Percentiles rank a stretch among this genome's conserved stretches.
These are phyloP conservation scores for Fusarium nanum DNA, from an alignment of 2,329 filamentous ascomycete genomes.

Conservation along the genomic window DNA sequence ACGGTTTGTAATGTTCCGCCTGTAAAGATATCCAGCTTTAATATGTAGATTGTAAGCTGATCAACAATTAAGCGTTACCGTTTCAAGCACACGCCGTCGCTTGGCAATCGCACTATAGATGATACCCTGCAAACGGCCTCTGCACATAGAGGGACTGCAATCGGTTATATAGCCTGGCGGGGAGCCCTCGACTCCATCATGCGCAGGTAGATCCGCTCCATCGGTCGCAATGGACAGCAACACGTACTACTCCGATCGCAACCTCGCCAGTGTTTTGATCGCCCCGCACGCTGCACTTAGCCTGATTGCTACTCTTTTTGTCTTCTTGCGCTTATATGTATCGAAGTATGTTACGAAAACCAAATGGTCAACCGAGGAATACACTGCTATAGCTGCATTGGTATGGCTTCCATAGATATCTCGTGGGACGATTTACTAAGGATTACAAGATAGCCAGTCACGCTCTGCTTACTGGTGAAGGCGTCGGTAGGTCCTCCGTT, in stretches of 20 bases:
- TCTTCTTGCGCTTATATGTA: conserved; percentile 8
- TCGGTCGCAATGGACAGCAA: neutral
- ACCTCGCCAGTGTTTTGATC: neutral
- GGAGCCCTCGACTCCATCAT: too few species aligned
- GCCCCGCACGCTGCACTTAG: conserved; percentile 9
- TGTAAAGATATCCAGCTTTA: too few species aligned
- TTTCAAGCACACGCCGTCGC: too few species aligned
- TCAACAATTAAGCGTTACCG: too few species aligned
- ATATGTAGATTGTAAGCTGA: too few species aligned
- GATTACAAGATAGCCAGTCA: conserved; percentile 3
- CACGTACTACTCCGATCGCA: neutral
- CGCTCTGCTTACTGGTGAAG: conserved; percentile 1
- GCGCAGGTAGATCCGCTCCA: too few species aligned
- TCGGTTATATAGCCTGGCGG: too few species aligned
- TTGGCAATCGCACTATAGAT: too few species aligned
- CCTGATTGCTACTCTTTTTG: conserved; percentile 6
- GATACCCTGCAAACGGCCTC: too few species aligned
- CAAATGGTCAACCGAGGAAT: neutral
- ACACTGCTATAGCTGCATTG: neutral
- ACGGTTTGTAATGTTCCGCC: too few species aligned
- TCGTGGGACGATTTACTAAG: neutral
- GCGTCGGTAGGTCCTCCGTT: neutral
- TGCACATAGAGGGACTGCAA: too few species aligned
- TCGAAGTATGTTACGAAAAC: neutral
- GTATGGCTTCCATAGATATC: neutral